phyloP scores from a whole-genome alignment of 2,329 filamentous ascomycete species.

The Aphanoascus verrucosus region DNA sequence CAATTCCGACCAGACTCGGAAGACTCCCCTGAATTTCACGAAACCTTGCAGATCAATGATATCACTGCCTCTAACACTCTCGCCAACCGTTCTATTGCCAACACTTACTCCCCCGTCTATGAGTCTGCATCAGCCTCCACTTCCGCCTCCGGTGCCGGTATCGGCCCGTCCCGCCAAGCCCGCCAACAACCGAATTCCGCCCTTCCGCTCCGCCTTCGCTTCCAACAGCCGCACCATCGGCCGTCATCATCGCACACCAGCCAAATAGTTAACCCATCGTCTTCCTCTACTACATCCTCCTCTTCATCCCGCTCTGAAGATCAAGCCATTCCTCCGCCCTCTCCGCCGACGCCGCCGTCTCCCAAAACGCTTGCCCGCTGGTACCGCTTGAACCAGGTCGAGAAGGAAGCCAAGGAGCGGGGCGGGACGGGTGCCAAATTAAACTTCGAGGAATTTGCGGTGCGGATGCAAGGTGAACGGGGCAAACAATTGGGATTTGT shows the following conservation, averaged over 20 bases:
- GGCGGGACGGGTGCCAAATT: constrained; percentile 68
- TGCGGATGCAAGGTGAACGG: constrained; percentile 58
- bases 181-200: constrained; percentile 14
- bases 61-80: constrained; percentile 9
- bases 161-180: constrained; percentile 21
- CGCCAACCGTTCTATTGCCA: constrained; percentile 5
- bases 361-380: constrained; percentile 36
- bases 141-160: constrained; percentile 24
- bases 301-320: constrained; percentile 28
- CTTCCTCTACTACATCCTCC: constrained; percentile 20
- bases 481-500: constrained; percentile 66
- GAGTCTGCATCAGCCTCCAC: constrained; percentile 15
- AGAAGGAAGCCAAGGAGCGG: constrained; percentile 56
- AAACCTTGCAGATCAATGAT: constrained; percentile 10
- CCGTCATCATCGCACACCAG: constrained; percentile 23
- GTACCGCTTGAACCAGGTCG: constrained; percentile 49
- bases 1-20: constrained; percentile 36
- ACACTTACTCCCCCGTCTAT: constrained; percentile 13
- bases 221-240: constrained; percentile 27
- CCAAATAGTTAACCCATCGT: constrained; percentile 22
- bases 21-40: constrained; percentile 16
- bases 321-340: constrained; percentile 22
- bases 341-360: constrained; percentile 21
- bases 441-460: constrained; percentile 68
- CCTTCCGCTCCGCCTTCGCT: constrained; percentile 29